These are phyloP conservation scores for Pichia ethanolica DNA, from an alignment of 805 yeast species.

Conservation along the genomic window DNA sequence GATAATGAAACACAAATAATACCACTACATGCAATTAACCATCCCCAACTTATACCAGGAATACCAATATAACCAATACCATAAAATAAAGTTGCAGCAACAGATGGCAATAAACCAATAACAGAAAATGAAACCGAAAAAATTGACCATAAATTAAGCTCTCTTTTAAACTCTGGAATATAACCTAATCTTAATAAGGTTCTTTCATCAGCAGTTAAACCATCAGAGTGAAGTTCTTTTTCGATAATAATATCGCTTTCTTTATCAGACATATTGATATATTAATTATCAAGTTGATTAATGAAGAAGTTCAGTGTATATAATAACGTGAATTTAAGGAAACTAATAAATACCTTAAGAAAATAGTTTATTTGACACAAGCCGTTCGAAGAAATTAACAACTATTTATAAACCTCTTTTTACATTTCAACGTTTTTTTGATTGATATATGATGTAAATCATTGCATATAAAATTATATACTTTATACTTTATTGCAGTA, in stretches of 20 bases:
- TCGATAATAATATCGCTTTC: not conserved
- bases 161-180: conserved; percentile 52
- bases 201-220: not conserved
- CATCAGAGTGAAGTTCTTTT: not conserved
- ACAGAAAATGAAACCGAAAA: conserved; percentile 44
- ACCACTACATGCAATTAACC: conserved; percentile 46
- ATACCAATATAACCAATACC: conserved; percentile 54
- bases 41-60: conserved; percentile 56
- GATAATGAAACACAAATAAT: conserved; percentile 49
- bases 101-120: conserved; percentile 55
- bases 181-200: conserved; percentile 42
- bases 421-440: too few relatives aligned
- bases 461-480: too few relatives aligned
- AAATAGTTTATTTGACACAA: too few relatives aligned
- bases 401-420: too few relatives aligned
- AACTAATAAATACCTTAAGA: too few relatives aligned
- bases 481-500: too few relatives aligned
- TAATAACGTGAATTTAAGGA: too few relatives aligned
- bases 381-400: too few relatives aligned
- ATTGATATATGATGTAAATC: too few relatives aligned
- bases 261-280: not conserved
- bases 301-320: too few relatives aligned
- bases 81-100: conserved; percentile 53
- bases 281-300: too few relatives aligned
- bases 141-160: conserved; percentile 41